These are phyloP conservation scores for Stropharia rugosoannulata DNA, from an alignment of 768 basidiomycete genomes.

Conservation along the genomic window DNA sequence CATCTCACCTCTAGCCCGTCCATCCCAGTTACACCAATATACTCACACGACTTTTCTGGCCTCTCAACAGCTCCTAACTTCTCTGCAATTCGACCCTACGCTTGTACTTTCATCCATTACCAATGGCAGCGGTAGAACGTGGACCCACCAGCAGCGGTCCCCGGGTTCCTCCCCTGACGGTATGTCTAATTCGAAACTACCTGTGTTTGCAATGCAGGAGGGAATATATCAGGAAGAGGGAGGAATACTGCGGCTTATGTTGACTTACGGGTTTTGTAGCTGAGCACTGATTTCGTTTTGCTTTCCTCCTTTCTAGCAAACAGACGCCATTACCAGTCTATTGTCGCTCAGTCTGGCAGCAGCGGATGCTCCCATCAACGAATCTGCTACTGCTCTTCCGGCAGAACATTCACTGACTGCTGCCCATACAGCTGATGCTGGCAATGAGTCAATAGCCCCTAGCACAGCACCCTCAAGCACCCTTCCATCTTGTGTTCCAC, in stretches of 20 bases:
- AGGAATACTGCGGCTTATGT: not conserved
- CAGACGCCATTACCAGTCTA: constrained; percentile 52
- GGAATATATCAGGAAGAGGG: not conserved
- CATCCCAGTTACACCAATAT: not conserved
- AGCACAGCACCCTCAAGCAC: constrained; percentile 5
- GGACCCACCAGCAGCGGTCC: not conserved
- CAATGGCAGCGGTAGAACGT: constrained; percentile 15
- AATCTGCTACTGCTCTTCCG: constrained; percentile 8
- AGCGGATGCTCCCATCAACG: constrained; percentile 45
- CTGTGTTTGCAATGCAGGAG: not conserved
- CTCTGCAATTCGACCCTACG: not conserved
- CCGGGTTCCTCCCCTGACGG: constrained; percentile 17
- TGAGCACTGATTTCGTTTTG: constrained; percentile 1
- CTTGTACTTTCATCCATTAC: constrained; percentile 1
- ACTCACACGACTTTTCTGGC: not conserved
- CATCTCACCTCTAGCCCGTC: not conserved
- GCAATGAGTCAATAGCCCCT: constrained; percentile 6
- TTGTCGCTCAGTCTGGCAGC: constrained; percentile 69
- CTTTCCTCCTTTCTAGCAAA: constrained; percentile 28
- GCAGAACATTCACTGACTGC: not conserved
- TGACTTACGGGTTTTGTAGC: not conserved
- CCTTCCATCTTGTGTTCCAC: constrained; percentile 18
- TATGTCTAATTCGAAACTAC: constrained; percentile 6
- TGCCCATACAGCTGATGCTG: constrained; percentile 1
- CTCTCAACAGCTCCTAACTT: not conserved